These are phyloP conservation scores for Parascedosporium putredinis DNA, from an alignment of 2,329 filamentous ascomycete genomes.

Conservation along the genomic window DNA sequence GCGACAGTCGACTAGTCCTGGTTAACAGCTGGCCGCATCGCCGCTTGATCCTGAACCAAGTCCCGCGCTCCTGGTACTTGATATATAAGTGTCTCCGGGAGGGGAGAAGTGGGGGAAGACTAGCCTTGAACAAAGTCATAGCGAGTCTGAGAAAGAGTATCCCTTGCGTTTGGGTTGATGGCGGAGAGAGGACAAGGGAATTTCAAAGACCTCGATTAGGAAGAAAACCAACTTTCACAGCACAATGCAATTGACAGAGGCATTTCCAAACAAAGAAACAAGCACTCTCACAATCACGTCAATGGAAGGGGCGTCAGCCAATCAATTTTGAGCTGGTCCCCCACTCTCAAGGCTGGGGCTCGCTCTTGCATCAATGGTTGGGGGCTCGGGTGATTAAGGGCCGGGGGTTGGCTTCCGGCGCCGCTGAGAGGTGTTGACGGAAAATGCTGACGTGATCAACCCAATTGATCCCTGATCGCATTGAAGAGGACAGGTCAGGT, in stretches of 20 bases:
- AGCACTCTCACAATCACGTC: neutral
- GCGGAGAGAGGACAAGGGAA: too few relatives aligned
- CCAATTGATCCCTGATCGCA: too few relatives aligned
- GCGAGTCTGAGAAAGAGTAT: neutral
- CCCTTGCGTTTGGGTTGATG: neutral
- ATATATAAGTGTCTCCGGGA: too few relatives aligned
- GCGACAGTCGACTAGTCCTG: neutral
- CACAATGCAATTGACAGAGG: too few relatives aligned
- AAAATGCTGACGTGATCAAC: too few relatives aligned
- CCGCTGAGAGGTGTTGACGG: too few relatives aligned
- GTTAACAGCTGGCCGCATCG: neutral
- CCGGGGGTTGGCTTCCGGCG: too few relatives aligned
- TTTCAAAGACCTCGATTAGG: too few relatives aligned
- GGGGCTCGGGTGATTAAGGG: neutral
- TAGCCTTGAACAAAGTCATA: neutral
- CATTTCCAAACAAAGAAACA: too few relatives aligned
- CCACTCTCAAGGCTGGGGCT: neutral
- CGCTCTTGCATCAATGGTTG: neutral
- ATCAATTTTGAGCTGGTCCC: neutral
- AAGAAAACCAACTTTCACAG: too few relatives aligned
- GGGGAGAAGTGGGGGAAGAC: neutral
- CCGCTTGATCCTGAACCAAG: too few relatives aligned
- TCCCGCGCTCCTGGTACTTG: too few relatives aligned
- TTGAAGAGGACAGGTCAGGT: constrained; percentile 6
- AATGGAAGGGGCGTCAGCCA: neutral